Base-by-base conservation (phyloP, 2,329 filamentous ascomycete species). In the Paecilomyces sp. region DNA sequence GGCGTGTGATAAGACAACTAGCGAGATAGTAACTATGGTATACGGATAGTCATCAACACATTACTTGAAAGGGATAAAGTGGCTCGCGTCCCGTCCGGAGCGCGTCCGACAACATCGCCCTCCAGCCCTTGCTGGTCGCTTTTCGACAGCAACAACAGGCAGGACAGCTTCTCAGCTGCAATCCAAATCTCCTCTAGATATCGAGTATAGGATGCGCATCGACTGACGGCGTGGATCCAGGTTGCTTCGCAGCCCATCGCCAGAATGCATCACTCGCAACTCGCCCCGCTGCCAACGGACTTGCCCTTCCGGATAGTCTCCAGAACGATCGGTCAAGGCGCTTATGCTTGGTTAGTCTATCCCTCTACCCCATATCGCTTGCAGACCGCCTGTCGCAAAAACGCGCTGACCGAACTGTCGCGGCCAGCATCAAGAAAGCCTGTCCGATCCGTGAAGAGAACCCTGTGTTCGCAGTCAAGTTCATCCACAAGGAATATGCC, bases 401-500 rank as follows among this genome's bases (percentile, higher is more conserved):
- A 7, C 13, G n/a, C 34, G 24, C 54, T 62, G 15, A 63, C 61
- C 11, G 24, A 47, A 18, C 4, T 18, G 41, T 47, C 36, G 7
- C 34, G 59, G 54, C 60, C 74, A 93, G 92, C 61, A 94, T 97
- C 71, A 96, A 96, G 73, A 97, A 97, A 79, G 94, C 93, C 31
- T 85, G 88, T 54, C 93, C 93, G 7, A 79, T 88, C 25, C 83
- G 89, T 64, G 76, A 82, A 1, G 78, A 84, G 28, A 83, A 79
- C 28, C 93, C 93, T 31, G 80, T 99, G 60, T 97, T 99, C 74
- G 94, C 95, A 13, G 91, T 99, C 76, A 99, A 99, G 76, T 91
- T 99, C 77, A 97, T 99, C 73, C 93, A 99, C 80, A 99, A 99
- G 79, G 89, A 90, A 65, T 96, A 97, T 76, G 95, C 94, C 60